phyloP scores from a whole-genome alignment of 768 basidiomycete genomes.

The Lactarius sp. region DNA sequence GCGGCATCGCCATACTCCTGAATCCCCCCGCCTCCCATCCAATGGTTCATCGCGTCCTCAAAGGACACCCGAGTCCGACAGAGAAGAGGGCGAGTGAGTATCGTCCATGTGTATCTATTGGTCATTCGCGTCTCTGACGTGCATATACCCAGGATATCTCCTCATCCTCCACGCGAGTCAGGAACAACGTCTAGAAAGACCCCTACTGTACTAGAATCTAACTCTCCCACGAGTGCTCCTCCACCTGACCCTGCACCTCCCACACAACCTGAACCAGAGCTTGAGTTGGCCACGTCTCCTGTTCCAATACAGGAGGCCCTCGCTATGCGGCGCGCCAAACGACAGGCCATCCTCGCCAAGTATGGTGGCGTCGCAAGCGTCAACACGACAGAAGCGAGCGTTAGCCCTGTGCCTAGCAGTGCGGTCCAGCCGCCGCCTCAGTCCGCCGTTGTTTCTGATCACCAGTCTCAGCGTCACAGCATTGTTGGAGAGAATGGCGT shows the following conservation, averaged over 20 bases:
- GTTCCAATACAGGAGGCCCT: conserved; percentile 56
- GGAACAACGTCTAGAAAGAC: conserved; percentile 23
- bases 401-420: conserved; percentile 64
- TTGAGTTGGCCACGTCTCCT: conserved; percentile 44
- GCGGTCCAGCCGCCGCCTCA: conserved; percentile 67
- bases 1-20: conserved; percentile 19
- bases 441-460: conserved; percentile 57
- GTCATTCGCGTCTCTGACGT: conserved; percentile 21
- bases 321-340: conserved; percentile 60
- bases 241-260: conserved; percentile 25
- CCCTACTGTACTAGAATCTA: conserved; percentile 3
- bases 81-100: conserved; percentile 94
- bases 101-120: conserved; percentile 25
- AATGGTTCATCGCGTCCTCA: conserved; percentile 23
- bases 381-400: conserved; percentile 35
- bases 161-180: conserved; percentile 33
- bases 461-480: conserved; percentile 52
- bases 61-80: conserved; percentile 47
- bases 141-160: conserved; percentile 54
- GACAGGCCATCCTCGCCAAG: conserved; percentile 78
- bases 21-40: conserved; percentile 15
- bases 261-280: conserved; percentile 44
- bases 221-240: conserved; percentile 19
- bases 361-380: conserved; percentile 48
- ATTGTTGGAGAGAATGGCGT: conserved; percentile 31